Evolutionary conservation across 371 early-diverging fungal species (phyloP).

Genomic region (Syncephalastrum contaminatum): DNA sequence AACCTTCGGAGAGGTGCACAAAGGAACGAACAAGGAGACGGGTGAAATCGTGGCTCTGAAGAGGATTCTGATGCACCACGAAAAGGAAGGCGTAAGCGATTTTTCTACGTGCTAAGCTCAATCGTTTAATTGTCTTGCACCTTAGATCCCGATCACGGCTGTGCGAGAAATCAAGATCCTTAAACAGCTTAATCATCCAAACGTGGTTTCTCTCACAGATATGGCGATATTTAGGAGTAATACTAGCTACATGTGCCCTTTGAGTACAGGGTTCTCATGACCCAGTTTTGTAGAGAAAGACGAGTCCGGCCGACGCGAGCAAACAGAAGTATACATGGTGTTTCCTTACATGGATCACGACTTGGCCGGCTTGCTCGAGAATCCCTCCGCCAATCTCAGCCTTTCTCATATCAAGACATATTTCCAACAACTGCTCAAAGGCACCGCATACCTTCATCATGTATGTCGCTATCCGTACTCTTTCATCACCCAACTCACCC

Average conservation of each 20-base stretch:
- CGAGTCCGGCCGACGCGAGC: too few species aligned
- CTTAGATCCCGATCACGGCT: conserved; percentile 90
- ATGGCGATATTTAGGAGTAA: conserved; percentile 51
- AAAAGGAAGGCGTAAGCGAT: conserved; percentile 85
- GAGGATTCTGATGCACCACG: conserved; percentile 86
- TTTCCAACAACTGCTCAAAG: conserved; percentile 82
- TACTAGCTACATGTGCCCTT: too few species aligned
- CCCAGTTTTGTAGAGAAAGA: too few species aligned
- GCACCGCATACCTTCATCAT: conserved; percentile 81
- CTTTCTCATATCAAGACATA: conserved; percentile 79
- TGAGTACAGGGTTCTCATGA: too few species aligned
- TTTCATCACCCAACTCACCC: neutral
- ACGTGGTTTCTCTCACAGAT: conserved; percentile 84
- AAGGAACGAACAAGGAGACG: conserved; percentile 75
- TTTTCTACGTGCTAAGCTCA: neutral
- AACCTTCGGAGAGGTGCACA: conserved; percentile 95
- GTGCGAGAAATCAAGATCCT: conserved; percentile 95
- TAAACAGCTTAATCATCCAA: conserved; percentile 76
- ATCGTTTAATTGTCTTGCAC: neutral
- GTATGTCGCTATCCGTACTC: conserved; percentile 19
- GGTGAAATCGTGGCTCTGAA: conserved; percentile 86
- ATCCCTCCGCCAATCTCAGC: conserved; percentile 65
- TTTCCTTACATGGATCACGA: conserved; percentile 97
- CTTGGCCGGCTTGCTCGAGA: conserved; percentile 81
- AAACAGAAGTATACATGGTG: conserved; percentile 74